Base-by-base conservation (phyloP, 495 filamentous ascomycete species). In the Penicillium roqueforti region DNA sequence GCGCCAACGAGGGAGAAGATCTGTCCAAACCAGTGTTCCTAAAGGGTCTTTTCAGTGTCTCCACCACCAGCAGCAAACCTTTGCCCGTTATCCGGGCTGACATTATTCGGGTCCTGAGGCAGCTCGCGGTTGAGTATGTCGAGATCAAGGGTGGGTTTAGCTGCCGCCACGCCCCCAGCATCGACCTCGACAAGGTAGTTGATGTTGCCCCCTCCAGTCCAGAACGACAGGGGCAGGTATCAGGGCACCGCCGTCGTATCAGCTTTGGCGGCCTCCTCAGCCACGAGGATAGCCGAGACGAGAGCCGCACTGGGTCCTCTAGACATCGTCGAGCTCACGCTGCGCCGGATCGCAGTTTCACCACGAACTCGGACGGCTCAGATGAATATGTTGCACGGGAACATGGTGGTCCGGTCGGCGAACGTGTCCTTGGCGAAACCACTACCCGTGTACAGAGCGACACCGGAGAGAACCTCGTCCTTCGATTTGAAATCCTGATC, bases 1-100 rank as follows among this genome's bases (percentile, higher is more conserved):
- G 80, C 47, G 77, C 74, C 77, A 66, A 72, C 74, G 59, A 80
- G 69, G 54, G 79, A 74, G 73, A 80, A 62, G 72, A 75, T 48
- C 74, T 72, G 71, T 88, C 60, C 78, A 97, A 96, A 63, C 95
- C 95, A 1, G 93, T 97, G 23, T 99, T 87, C 65, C 82, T 99
- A 23, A 99, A 99, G 68, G 93, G 93, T 20, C 83, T 99, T 22
- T 99, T 99, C 76, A 97, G 92, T 65, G 93, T 97, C 31, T 91
- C 89, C 4, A 99, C 93, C 0, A 99, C 93, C 3, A 96, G 91
- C 58, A 95, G 87, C 61, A 93, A 91, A 58, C 89, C 95, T 2
- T 78, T 97, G 19, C 66, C 82, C 3, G 79, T 87, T 55, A 98
- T 98, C 56, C 84, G 92, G 37, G 76, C 82, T 14, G 93, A 99